Base-by-base conservation (phyloP, 2,329 filamentous ascomycete species). In the Lasiodiplodia sp. region DNA sequence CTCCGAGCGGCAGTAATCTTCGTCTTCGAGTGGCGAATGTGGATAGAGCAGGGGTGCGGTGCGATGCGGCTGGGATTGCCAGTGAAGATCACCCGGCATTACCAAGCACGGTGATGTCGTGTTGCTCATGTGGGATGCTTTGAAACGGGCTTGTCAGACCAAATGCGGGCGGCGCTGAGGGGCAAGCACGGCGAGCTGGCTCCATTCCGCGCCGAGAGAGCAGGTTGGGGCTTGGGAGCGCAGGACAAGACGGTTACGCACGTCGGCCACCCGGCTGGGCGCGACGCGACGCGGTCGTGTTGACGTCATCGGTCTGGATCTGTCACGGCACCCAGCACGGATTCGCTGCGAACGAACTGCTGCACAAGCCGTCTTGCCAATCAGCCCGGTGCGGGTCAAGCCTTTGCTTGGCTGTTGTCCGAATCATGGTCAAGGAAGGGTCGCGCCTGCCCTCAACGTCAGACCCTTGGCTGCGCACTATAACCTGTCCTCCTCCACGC, bases 11-110 rank as follows among this genome's bases (percentile, higher is more conserved):
- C 21, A 40, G n/a, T 16, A 18, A 21, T 52, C 25, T 16, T 28
- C 8, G 16, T 51, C 38, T 11, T 18, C 25, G n/a, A 4, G 55
- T 57, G 37, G 63, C 63, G 63, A 44, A 25, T 40, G 53, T 40
- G 31, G n/a, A 34, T 51, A 18, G 58, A 18, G 23, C 44, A 63
- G 21, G 57, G 8, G 21, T 11, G 28, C 28, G 28, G 28, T 28
- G 28, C 28, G 14, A 23, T 49, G 57, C 57, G 57, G 44, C n/a
- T 23, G 28, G 58, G 44, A 34, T 51, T 23, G 58, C 58, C 25
- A n/a, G 40, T 6, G 57, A 11, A 40, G 57, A 62, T 62, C 57
- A 47, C 57, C 57, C 57, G 57, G 16, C 57, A 49, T 63, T 49
- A 63, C 44, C 44, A 51, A 51, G 56, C 56, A 25, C n/a, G 34